phyloP scores from a whole-genome alignment of 1,139 yeast genomes.

The Groenewaldozyma sp. region DNA sequence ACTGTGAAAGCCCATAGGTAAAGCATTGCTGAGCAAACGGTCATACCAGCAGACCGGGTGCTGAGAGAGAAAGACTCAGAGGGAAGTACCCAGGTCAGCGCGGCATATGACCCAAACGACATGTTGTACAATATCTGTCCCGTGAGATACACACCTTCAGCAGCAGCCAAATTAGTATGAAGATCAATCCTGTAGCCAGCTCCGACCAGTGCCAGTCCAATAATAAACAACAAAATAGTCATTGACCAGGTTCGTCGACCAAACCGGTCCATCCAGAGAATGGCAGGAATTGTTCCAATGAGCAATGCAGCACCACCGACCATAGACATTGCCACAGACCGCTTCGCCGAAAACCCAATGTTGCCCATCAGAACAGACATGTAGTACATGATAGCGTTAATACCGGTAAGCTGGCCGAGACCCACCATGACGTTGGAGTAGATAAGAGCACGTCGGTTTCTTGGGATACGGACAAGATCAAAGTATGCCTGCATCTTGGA shows the following conservation, averaged over 20 bases:
- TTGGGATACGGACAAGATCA: conserved; percentile 44
- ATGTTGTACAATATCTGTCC: conserved; percentile 52
- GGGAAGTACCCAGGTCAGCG: conserved; percentile 53
- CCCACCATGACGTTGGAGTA: conserved; percentile 48
- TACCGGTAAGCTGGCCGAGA: conserved; percentile 38
- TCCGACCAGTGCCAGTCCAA: conserved; percentile 51
- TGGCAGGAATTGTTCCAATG: conserved; percentile 54
- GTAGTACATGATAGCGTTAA: conserved; percentile 28
- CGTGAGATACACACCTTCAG: conserved; percentile 45
- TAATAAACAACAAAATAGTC: conserved; percentile 43
- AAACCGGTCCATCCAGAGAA: conserved; percentile 48
- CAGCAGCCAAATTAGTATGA: conserved; percentile 34
- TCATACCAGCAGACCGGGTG: conserved; percentile 43
- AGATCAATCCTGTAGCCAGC: conserved; percentile 40
- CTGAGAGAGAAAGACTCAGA: conserved; percentile 46
- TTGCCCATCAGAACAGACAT: conserved; percentile 58
- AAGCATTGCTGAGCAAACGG: conserved; percentile 44
- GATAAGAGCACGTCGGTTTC: conserved; percentile 49
- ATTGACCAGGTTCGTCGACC: conserved; percentile 41
- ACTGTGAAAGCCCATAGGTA: conserved; percentile 54
- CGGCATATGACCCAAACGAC: conserved; percentile 56
- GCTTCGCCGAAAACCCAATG: conserved; percentile 39
- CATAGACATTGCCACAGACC: conserved; percentile 21
- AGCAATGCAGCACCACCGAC: conserved; percentile 56
- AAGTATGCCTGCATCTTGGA: conserved; percentile 32